Base-by-base conservation (phyloP, 495 filamentous ascomycete genomes). In the Hamigera avellanea region DNA sequence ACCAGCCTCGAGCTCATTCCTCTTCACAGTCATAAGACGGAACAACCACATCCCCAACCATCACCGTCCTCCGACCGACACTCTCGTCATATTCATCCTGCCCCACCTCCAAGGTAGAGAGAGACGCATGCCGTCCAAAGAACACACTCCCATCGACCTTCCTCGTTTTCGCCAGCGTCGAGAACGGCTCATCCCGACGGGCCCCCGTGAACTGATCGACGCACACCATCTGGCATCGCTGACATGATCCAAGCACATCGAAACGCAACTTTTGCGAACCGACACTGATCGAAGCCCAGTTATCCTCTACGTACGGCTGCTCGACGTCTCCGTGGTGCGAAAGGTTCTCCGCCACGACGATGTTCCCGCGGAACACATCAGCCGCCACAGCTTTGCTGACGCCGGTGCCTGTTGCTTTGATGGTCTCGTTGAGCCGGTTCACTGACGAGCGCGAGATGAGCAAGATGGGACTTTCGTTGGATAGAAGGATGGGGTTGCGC, bases 161-260 rank as follows among this genome's bases (percentile, higher is more conserved):
- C 41, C 89, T 68, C 1, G 85, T 95, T 58, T 91, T 93, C 0
- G 79, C 77, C 19, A 98, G 61, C 1, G 87, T 95, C 1, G 83
- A 73, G 54, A 91, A 93, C 0, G 91, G 91, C 53, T 95, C 88
- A 41, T 84, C 74, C 27, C 77, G 72, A 55, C 76, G 81, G 32
- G 75, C 69, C 0, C 78, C 89, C 4, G 82, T 93, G 13, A 78
- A 59, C 48, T 94, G 91, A 43, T 98, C 77, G 30, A 95, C 73
- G 52, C 89, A 95, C 9, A 98, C 80, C 85, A 98, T 95, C 47
- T 94, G 86, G 42, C 91, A 98, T 12, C 91, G 62, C 25, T 87
- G 71, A 49, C 91, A 98, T 14, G 78, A 70, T 0, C 85, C 88
- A 3, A 95, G 62, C 41, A 88, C 74, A 46, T 83, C 67, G 35